Base-by-base conservation (phyloP, 2,329 filamentous ascomycete species). In the Leptographium wingfieldii region DNA sequence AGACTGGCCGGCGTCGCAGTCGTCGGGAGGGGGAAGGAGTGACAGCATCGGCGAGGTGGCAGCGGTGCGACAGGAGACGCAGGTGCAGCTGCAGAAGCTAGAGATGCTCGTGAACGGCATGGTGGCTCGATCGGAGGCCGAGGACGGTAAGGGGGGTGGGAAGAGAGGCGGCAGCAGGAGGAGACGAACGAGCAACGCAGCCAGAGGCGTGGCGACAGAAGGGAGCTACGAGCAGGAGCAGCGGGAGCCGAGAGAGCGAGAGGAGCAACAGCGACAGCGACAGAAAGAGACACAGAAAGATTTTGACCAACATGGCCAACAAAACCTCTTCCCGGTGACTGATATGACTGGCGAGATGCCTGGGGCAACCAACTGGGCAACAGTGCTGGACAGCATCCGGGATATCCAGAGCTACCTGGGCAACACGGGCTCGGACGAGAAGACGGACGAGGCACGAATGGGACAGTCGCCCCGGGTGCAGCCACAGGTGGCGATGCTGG, bases 371-470 rank as follows among this genome's bases (percentile, higher is more conserved):
- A 72, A 73, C 43, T 77, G 74, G 72, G 67, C 71, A 3, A 70
- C 74, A 0, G 65, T 77, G 29, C 72, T 77, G 5, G 71, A 75
- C 48, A 71, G 72, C 60, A 76, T 77, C 51, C 72, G 68, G 22
- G 71, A 76, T 61, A 73, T 76, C 27, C 72, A 74, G 59, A 69
- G 65, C 27, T 68, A 70, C n/a, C 69, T 76, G 3, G 65, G 64
- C 9, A 48, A 51, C 12, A 63, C 29, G 57, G 27, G 38, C 33
- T 40, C 38, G 2, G 38, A 10, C 35, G 9, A 10, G 35, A 10
- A 40, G 38, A 40, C 38, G 38, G 38, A 40, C 10, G 33, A 35
- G 33, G 9, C 2, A 35, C 33, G 33, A 11, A 35, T 9, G 33
- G 33, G 33, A 35, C 33, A 35, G 33, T 40, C 38, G 38, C 3